Percentiles rank a stretch among this genome's conserved stretches.
Evolutionary conservation across 805 yeast species (phyloP).

Genomic region (Candida chauliodis): DNA sequence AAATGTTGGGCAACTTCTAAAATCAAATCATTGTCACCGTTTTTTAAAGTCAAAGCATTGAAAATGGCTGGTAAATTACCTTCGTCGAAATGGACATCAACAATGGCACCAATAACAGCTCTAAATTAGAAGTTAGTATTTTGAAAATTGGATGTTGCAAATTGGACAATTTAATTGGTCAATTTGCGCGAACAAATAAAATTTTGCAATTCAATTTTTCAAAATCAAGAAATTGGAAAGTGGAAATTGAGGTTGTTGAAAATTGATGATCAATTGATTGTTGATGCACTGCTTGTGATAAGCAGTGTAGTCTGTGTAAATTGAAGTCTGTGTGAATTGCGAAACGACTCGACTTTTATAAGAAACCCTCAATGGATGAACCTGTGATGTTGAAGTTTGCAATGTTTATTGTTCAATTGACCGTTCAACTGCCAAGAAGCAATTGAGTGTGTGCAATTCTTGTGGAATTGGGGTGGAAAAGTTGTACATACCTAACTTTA

Average conservation of each 20-base stretch:
- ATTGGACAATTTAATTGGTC: constrained; percentile 3
- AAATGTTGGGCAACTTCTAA: constrained; percentile 99
- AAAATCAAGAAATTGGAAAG: background rate
- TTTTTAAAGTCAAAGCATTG: constrained; percentile 90
- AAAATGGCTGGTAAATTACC: constrained; percentile 96
- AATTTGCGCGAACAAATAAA: background rate
- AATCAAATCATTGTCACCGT: constrained; percentile 74
- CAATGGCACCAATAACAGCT: constrained; percentile 99
- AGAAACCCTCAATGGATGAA: too few species aligned
- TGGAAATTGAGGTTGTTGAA: background rate
- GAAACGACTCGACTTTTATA: too few species aligned
- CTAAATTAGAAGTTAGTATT: constrained; percentile 49
- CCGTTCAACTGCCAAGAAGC: too few species aligned
- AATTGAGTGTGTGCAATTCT: constrained; percentile 11
- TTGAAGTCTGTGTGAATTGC: too few species aligned
- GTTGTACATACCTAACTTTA: constrained; percentile 89
- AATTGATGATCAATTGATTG: background rate
- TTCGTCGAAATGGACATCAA: constrained; percentile 97
- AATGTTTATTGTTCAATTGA: too few species aligned
- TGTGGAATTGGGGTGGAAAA: too few species aligned
- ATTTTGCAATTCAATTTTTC: background rate
- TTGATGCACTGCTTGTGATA: background rate
- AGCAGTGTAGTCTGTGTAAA: too few species aligned
- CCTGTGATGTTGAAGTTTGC: too few species aligned
- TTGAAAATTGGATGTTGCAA: too few species aligned